phyloP scores from a whole-genome alignment of 345 rosid species.

The Noccaea caerulescens region DNA sequence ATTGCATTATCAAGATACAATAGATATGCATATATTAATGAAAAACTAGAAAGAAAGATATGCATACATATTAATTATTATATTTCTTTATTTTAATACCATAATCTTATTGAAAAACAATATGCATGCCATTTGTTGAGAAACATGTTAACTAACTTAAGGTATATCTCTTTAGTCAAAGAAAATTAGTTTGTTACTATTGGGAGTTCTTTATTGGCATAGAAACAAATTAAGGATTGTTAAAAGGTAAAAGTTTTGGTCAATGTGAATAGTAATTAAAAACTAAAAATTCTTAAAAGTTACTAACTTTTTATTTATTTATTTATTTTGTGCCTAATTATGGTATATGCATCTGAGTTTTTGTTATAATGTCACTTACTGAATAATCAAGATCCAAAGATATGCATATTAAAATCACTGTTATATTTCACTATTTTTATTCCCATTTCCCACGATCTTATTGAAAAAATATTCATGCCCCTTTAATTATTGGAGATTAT shows the following conservation, averaged over 20 bases:
- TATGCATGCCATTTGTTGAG: constrained; percentile 14
- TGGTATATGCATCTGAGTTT: not conserved
- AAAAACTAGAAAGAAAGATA: not conserved
- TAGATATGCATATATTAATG: not conserved
- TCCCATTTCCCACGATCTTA: not conserved
- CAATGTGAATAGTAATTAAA: not conserved
- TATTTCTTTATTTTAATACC: not conserved
- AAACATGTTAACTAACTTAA: not conserved
- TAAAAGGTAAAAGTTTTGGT: not conserved
- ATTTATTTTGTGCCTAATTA: too few relatives aligned
- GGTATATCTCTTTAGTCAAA: not conserved
- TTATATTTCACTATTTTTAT: not conserved
- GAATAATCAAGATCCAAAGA: not conserved
- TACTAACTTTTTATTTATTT: too few relatives aligned
- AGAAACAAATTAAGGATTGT: not conserved
- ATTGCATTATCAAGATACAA: not conserved
- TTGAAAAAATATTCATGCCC: not conserved
- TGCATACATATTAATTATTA: not conserved
- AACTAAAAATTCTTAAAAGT: too few relatives aligned
- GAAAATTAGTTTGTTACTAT: not conserved
- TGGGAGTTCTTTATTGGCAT: not conserved
- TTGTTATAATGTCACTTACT: not conserved
- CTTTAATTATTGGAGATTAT: not conserved
- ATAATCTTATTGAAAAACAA: not conserved
- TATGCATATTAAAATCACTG: not conserved